Conservation (phyloP, 1,284 basidiomycete species). For the Fomes fomentarius region DNA sequence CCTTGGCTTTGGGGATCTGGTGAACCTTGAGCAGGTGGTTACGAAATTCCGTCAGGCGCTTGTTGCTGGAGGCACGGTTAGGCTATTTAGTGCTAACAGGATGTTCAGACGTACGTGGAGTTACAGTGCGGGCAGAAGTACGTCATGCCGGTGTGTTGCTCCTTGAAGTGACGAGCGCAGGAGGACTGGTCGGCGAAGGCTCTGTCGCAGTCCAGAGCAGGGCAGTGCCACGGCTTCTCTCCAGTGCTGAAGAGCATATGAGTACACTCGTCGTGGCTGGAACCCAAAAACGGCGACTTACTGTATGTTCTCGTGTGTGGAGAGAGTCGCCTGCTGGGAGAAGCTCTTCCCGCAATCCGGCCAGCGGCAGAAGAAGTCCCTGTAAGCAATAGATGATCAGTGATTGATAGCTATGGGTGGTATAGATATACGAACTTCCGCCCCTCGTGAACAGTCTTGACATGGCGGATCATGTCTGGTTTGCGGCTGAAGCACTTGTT, state of each 20-base stretch:
- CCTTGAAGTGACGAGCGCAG: slow-evolving; percentile 31
- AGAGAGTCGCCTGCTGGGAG: background rate
- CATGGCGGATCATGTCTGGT: slow-evolving; percentile 42
- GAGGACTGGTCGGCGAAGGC: slow-evolving; percentile 66
- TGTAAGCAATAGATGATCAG: background rate
- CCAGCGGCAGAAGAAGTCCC: slow-evolving; percentile 4
- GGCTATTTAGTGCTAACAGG: background rate
- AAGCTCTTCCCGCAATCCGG: background rate
- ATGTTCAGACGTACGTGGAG: background rate
- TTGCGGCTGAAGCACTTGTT: slow-evolving; percentile 54
- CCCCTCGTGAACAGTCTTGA: slow-evolving; percentile 54
- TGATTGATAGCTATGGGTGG: background rate
- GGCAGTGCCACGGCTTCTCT: slow-evolving; percentile 54
- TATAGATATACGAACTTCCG: slow-evolving; percentile 47
- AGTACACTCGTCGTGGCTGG: too few relatives aligned
- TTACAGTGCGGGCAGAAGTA: slow-evolving; percentile 18
- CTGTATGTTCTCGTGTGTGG: slow-evolving; percentile 9
- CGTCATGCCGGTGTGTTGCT: slow-evolving; percentile 14
- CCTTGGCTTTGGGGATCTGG: background rate
- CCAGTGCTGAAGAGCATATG: slow-evolving; percentile 43
- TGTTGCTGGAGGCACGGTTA: slow-evolving; percentile 8
- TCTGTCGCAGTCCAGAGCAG: slow-evolving; percentile 38
- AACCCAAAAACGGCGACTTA: background rate
- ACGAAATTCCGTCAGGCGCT: slow-evolving; percentile 14
- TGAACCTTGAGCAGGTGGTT: slow-evolving; percentile 5